phyloP scores from a whole-genome alignment of 495 filamentous ascomycete genomes.

The Saxispiralis lemnorum region DNA sequence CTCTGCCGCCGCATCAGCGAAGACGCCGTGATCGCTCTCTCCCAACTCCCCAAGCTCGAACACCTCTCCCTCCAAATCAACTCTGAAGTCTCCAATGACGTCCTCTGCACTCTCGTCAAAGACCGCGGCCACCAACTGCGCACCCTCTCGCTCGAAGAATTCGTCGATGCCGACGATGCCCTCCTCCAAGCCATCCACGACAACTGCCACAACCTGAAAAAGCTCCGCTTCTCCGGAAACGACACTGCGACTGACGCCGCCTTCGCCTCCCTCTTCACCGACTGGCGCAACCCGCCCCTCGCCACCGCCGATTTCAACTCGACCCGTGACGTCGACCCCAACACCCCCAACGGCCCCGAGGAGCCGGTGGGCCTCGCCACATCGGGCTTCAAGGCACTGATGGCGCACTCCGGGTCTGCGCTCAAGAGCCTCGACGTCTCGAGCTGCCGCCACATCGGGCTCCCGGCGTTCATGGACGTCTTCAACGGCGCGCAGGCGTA shows the following conservation, averaged over 20 bases:
- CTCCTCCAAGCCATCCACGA: constrained; percentile 40
- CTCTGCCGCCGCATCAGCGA: constrained; percentile 36
- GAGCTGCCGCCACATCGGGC: constrained; percentile 61
- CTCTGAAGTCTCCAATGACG: constrained; percentile 34
- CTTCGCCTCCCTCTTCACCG: constrained; percentile 49
- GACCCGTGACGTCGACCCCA: constrained; percentile 54
- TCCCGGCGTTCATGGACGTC: constrained; percentile 47
- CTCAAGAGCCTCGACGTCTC: constrained; percentile 51
- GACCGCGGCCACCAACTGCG: constrained; percentile 40
- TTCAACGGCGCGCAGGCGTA: constrained; percentile 48
- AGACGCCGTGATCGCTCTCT: constrained; percentile 33
- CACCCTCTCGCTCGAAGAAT: constrained; percentile 52
- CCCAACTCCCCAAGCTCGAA: constrained; percentile 38
- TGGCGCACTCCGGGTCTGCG: constrained; percentile 57
- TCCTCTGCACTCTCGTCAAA: constrained; percentile 41
- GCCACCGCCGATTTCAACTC: constrained; percentile 51
- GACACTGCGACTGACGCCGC: constrained; percentile 54
- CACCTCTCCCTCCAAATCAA: constrained; percentile 55
- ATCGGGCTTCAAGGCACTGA: constrained; percentile 55
- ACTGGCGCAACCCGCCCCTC: constrained; percentile 57
- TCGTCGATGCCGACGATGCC: constrained; percentile 25
- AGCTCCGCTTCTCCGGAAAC: constrained; percentile 63
- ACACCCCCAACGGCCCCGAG: constrained; percentile 41
- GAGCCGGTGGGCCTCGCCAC: constrained; percentile 51
- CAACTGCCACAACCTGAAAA: constrained; percentile 46